Conservation (phyloP, 495 filamentous ascomycete genomes). For the Tuber melanosporum region DNA sequence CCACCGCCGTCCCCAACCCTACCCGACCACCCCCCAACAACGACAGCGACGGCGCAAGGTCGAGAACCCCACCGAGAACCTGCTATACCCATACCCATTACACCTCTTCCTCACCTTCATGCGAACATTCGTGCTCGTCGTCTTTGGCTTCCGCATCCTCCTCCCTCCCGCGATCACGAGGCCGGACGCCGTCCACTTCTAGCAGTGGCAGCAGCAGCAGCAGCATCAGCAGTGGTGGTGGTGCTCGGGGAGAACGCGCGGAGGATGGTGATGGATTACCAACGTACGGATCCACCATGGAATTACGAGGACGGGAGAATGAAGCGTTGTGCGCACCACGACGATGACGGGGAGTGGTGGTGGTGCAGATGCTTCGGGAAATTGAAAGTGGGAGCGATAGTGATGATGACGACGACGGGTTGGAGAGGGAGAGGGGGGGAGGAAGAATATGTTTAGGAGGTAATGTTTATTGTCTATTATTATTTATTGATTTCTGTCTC, state of each 20-base stretch:
- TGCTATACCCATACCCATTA: neutral
- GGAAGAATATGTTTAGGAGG: conserved; percentile 9
- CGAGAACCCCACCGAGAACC: neutral
- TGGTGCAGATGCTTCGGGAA: conserved; percentile 14
- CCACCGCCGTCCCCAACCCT: conserved; percentile 2
- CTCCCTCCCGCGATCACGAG: neutral
- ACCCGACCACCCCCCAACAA: neutral
- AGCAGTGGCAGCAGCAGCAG: neutral
- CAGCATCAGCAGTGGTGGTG: neutral
- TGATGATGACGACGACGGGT: neutral
- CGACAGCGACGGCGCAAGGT: neutral
- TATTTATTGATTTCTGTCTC: neutral
- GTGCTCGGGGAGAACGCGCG: neutral
- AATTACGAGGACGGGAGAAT: neutral
- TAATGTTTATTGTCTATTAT: conserved; percentile 3
- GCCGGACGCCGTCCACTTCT: neutral
- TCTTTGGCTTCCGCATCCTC: conserved; percentile 3
- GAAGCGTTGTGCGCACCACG: conserved; percentile 5
- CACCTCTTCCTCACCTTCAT: neutral
- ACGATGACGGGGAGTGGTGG: neutral
- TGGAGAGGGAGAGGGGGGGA: neutral
- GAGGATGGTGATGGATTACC: conserved; percentile 6
- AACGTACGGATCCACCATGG: neutral
- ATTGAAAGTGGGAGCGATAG: conserved; percentile 6
- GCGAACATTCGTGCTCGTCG: conserved; percentile 2